phyloP scores from a whole-genome alignment of 2,329 filamentous ascomycete genomes.

The Paecilomyces formosus region DNA sequence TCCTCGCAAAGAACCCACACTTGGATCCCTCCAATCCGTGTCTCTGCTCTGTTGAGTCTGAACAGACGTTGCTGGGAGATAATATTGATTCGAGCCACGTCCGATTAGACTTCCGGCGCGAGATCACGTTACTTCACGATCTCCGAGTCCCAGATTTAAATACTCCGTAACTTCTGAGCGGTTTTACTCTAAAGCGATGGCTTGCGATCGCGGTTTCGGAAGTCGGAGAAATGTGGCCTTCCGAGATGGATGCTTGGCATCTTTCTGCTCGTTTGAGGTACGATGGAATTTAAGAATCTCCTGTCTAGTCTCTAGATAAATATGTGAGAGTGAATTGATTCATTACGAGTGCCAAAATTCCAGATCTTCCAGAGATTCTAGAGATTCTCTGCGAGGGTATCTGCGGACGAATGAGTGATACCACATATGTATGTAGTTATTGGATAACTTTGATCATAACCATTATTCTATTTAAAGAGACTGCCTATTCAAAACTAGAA shows the following conservation, averaged over 20 bases:
- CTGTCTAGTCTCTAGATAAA: background rate
- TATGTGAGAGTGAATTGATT: background rate
- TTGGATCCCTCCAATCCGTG: background rate
- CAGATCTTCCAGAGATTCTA: no score
- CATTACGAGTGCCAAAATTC: no score
- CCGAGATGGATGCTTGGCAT: background rate
- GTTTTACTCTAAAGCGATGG: no score
- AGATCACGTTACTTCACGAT: slow-evolving; percentile 10
- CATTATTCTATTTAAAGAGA: background rate
- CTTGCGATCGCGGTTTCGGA: background rate
- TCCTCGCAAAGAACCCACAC: background rate
- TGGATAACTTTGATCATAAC: background rate
- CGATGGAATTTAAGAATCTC: background rate
- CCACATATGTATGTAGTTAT: background rate
- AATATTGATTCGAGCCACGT: slow-evolving; percentile 4
- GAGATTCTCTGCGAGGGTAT: no score
- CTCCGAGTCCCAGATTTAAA: background rate
- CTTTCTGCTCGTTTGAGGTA: background rate
- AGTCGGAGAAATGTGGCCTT: background rate
- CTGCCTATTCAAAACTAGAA: background rate
- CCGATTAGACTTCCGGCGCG: slow-evolving; percentile 12
- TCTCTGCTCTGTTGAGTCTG: background rate
- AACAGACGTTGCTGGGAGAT: no score
- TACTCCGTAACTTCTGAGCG: no score
- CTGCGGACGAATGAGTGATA: background rate